A percentile compares a stretch with the other conserved stretches of the same genome.
phyloP scores from a whole-genome alignment of 2,329 filamentous ascomycete genomes.

The Incumbomyces lentus region DNA sequence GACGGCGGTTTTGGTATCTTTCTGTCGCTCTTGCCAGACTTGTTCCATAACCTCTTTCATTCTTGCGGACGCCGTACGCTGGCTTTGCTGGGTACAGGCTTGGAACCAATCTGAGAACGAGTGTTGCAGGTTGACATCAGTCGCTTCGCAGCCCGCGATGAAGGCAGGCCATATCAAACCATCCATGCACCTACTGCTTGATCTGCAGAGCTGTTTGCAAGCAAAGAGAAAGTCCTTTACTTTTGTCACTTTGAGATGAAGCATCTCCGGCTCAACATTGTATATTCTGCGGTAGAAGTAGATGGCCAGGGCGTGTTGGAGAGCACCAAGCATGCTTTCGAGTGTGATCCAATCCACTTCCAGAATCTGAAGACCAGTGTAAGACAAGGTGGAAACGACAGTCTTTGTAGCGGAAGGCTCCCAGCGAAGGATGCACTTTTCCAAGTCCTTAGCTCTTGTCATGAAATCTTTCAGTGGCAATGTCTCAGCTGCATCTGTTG shows the following conservation, averaged over 20 bases:
- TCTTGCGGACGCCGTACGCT: neutral
- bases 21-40: neutral
- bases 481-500: neutral
- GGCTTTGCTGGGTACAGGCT: neutral
- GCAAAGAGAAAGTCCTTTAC: slow-evolving; percentile 30
- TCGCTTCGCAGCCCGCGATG: slow-evolving; percentile 35
- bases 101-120: neutral
- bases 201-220: slow-evolving; percentile 22
- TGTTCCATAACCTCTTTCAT: neutral
- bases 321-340: slow-evolving; percentile 28
- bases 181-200: slow-evolving; percentile 20
- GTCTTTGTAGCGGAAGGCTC: neutral
- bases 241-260: slow-evolving; percentile 30
- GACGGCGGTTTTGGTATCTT: neutral
- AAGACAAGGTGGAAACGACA: neutral
- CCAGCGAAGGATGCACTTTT: slow-evolving; percentile 24
- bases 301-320: slow-evolving; percentile 35
- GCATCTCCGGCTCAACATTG: slow-evolving; percentile 31
- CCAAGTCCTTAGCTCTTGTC: slow-evolving; percentile 25
- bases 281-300: slow-evolving; percentile 39
- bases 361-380: neutral
- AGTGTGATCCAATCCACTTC: slow-evolving; percentile 14
- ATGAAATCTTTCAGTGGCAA: slow-evolving; percentile 25
- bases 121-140: slow-evolving; percentile 23
- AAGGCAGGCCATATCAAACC: slow-evolving; percentile 36